phyloP scores from a whole-genome alignment of 768 basidiomycete species.

The Mycena olivaceomarginata region DNA sequence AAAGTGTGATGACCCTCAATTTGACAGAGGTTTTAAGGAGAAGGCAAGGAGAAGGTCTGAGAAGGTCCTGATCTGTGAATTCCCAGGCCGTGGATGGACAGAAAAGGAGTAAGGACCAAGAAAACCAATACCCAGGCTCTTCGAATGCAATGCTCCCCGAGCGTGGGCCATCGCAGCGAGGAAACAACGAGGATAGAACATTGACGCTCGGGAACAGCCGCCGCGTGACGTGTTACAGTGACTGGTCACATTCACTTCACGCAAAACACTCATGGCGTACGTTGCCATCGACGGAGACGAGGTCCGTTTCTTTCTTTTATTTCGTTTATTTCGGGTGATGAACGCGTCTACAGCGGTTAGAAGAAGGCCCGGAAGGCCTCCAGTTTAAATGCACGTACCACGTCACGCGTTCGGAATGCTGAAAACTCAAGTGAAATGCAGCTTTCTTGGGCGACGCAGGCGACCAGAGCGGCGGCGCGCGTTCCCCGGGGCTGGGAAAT shows the following conservation, averaged over 20 bases:
- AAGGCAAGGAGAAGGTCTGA: too few species aligned
- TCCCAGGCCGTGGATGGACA: too few species aligned
- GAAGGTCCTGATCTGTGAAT: too few species aligned
- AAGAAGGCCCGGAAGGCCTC: constrained; percentile 81
- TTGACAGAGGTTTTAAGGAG: too few species aligned
- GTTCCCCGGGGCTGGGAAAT: constrained; percentile 66
- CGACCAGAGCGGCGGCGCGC: constrained; percentile 52
- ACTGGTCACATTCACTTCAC: neutral
- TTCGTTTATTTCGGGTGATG: neutral
- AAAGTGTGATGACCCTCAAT: too few species aligned
- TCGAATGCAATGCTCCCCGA: too few species aligned
- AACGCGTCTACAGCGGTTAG: constrained; percentile 64
- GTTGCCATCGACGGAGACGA: constrained; percentile 85
- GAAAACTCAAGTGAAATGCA: constrained; percentile 47
- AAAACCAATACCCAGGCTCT: too few species aligned
- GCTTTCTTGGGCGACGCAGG: constrained; percentile 74
- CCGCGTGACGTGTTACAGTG: neutral
- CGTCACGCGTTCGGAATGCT: neutral
- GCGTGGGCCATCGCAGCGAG: too few species aligned
- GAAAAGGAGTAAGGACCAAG: too few species aligned
- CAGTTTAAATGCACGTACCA: constrained; percentile 80
- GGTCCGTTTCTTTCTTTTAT: constrained; percentile 58
- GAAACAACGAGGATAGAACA: too few species aligned
- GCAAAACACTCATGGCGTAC: constrained; percentile 73
- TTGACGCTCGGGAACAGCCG: too few species aligned